phyloP scores from a whole-genome alignment of 164 flowering plant genomes.

The Euptelea pleiosperma region DNA sequence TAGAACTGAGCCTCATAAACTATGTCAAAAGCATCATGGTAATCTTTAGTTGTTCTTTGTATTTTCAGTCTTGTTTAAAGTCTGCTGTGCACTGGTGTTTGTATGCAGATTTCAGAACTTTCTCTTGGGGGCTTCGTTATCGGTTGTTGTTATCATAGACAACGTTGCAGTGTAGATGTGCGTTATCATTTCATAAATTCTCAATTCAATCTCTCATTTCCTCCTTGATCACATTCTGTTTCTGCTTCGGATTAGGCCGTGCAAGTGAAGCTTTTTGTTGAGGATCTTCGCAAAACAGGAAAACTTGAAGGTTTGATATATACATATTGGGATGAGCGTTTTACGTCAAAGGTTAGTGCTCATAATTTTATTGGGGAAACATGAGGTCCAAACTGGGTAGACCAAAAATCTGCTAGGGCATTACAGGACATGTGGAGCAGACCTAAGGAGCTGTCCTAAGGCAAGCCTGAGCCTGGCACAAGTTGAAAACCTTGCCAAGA shows the following conservation, averaged over 20 bases:
- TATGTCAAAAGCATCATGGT: neutral
- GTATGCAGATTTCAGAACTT: conserved; percentile 63
- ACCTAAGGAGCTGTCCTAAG: no score
- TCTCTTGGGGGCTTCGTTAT: conserved; percentile 64
- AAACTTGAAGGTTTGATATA: conserved; percentile 61
- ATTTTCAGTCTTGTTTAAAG: neutral
- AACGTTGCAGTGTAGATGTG: conserved; percentile 36
- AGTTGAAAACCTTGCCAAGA: neutral
- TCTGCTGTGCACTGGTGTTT: conserved; percentile 4
- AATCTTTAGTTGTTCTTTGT: neutral
- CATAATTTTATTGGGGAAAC: neutral
- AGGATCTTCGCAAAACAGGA: conserved; percentile 59
- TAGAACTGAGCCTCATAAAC: neutral
- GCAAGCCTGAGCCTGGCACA: no score
- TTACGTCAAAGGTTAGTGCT: conserved; percentile 66
- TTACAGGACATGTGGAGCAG: neutral
- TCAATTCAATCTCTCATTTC: neutral
- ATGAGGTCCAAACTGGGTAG: neutral
- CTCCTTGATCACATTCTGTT: conserved; percentile 1
- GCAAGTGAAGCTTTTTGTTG: conserved; percentile 62
- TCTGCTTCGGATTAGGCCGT: conserved; percentile 37
- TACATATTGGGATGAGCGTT: conserved; percentile 84
- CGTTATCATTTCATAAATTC: conserved; percentile 16
- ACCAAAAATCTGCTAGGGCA: neutral
- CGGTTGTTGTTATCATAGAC: conserved; percentile 58